Evolutionary conservation across 2,329 filamentous ascomycete genomes (phyloP).

Genomic region (Helminthosporium solani): DNA sequence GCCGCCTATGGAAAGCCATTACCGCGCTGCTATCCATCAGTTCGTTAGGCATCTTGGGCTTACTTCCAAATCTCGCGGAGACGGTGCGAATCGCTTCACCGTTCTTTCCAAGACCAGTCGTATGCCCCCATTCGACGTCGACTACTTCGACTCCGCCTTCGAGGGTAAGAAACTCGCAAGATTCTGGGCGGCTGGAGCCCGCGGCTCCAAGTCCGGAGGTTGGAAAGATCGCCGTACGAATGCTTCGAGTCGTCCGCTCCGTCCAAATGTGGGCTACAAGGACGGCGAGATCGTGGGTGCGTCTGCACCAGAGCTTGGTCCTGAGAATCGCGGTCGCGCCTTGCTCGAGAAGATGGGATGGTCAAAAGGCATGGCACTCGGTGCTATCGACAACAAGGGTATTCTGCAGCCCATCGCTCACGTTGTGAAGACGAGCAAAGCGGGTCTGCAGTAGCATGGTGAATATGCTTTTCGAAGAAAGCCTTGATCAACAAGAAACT

Average conservation of each 20-base stretch:
- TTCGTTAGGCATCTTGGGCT: slow-evolving; percentile 73
- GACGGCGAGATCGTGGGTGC: slow-evolving; percentile 89
- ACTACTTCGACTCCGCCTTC: slow-evolving; percentile 50
- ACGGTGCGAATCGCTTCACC: slow-evolving; percentile 71
- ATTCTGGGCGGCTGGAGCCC: slow-evolving; percentile 30
- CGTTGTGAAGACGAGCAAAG: slow-evolving; percentile 81
- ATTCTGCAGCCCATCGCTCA: slow-evolving; percentile 84
- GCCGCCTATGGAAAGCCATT: slow-evolving; percentile 78
- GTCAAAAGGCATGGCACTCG: slow-evolving; percentile 81
- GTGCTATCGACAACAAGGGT: slow-evolving; percentile 79
- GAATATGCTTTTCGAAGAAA: no score
- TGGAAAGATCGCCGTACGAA: not conserved
- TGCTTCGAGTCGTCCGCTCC: slow-evolving; percentile 7
- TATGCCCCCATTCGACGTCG: slow-evolving; percentile 63
- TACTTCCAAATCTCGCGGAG: slow-evolving; percentile 80
- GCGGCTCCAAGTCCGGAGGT: slow-evolving; percentile 1
- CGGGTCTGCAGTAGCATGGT: slow-evolving; percentile 66
- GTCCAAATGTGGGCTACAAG: slow-evolving; percentile 53
- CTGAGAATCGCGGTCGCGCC: slow-evolving; percentile 77
- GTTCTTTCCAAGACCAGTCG: slow-evolving; percentile 71
- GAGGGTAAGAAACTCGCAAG: slow-evolving; percentile 51
- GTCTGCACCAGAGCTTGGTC: slow-evolving; percentile 77
- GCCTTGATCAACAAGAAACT: no score
- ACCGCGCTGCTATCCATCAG: slow-evolving; percentile 77
- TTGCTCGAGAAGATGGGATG: slow-evolving; percentile 99